phyloP scores from a whole-genome alignment of 2,329 filamentous ascomycete genomes.

The Exophiala phaeomuriformis region DNA sequence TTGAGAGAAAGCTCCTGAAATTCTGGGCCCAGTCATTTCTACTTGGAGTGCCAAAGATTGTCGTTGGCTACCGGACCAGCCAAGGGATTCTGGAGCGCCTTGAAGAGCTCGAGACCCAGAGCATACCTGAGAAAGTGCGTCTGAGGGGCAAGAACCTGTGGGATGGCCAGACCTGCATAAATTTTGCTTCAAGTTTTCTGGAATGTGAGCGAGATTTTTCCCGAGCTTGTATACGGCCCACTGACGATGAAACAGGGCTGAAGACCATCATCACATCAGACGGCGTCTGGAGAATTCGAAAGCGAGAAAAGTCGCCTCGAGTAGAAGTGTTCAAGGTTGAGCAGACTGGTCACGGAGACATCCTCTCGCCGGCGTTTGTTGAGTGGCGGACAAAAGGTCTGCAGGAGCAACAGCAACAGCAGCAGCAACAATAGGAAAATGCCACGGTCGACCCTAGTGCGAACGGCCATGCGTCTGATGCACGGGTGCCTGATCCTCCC shows the following conservation, averaged over 20 bases:
- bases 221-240: not conserved
- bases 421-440: not conserved
- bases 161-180: conserved; percentile 92
- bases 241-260: conserved; percentile 45
- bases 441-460: not conserved
- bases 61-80: conserved; percentile 76
- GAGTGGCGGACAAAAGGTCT: conserved; percentile 52
- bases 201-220: conserved; percentile 54
- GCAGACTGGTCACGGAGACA: conserved; percentile 66
- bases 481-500: not conserved
- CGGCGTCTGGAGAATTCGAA: conserved; percentile 74
- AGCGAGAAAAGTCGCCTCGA: conserved; percentile 52
- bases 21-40: conserved; percentile 97
- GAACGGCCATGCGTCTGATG: not conserved
- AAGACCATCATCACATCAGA: conserved; percentile 55
- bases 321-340: conserved; percentile 71
- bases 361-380: conserved; percentile 70
- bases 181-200: conserved; percentile 72
- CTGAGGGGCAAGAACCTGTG: conserved; percentile 60
- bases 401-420: conserved; percentile 1
- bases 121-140: conserved; percentile 69
- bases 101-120: conserved; percentile 71
- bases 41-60: conserved; percentile 82
- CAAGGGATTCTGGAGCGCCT: conserved; percentile 64
- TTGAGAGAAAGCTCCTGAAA: conserved; percentile 84